Base-by-base conservation (phyloP, 208 protist species). In the Acanthamoeba triangularis region DNA sequence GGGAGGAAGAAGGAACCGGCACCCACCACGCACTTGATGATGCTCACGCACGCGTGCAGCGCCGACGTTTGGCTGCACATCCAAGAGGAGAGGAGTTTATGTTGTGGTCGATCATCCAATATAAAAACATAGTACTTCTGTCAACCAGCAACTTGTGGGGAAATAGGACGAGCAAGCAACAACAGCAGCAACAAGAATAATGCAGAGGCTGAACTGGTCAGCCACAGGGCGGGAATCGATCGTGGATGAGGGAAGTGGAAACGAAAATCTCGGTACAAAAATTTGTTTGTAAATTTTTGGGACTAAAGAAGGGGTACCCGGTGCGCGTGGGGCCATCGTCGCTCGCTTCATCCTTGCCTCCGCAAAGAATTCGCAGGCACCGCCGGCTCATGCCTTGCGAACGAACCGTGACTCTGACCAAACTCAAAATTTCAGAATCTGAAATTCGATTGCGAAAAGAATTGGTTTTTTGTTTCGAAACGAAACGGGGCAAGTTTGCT, bases 1-100 rank as follows among this genome's bases (percentile, higher is more conserved):
- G 95, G 95, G 25, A 96, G 88, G 47, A 88, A 69, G 78, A 96
- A 96, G 37, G 72, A 91, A 23, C 95, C 95, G 5, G 95, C 95
- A 33, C 95, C 95, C 18, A 96, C 88, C 23, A 96, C 80, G 30
- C 63, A 90, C 88, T 96, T 96, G 54, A 85, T 76, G 41, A 96
- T 56, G 63, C 65, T 94, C 65, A 96, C 72, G 25, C 37, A 96
- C 56, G 95, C 88, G 6, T 91, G 84, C 8, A 91, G 37, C 8
- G 84, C 47, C 44, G 44, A 85, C 30, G 76, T 85, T 85, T 85
- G 47, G 11, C 65, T 74, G 65, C 33, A 33, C 65, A 74, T 2
- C 13, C 13, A 74, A 13, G 28, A 13, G n/a, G n/a, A n/a, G 16
- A 44, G 69, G 28, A 1, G 16, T 33, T 78, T 2, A 16, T 78